Percentiles rank a stretch among this genome's conserved stretches.
These are phyloP conservation scores for Fraxinus xanthoxyloides DNA, from an alignment of 305 asterid genomes.

Conservation along the genomic window DNA sequence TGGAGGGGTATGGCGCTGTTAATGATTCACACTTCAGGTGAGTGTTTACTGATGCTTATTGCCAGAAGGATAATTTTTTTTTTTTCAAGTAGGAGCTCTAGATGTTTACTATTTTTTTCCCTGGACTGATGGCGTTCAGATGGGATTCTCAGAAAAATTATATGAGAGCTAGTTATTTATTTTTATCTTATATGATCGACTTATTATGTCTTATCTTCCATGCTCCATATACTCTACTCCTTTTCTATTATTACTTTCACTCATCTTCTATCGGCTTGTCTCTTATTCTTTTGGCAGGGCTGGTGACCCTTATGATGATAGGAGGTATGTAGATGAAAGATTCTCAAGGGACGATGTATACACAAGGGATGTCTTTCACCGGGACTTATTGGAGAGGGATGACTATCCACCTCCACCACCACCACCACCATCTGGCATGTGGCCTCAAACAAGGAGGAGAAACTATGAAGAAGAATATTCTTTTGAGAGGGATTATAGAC, in stretches of 20 bases:
- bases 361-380: conserved; percentile 69
- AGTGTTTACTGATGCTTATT: conserved; percentile 50
- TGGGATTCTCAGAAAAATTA: conserved; percentile 18
- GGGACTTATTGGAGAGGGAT: conserved; percentile 79
- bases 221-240: conserved; percentile 19
- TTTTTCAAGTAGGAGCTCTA: conserved; percentile 19
- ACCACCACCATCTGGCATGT: conserved; percentile 60
- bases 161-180: not conserved
- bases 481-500: conserved; percentile 74
- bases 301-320: conserved; percentile 82
- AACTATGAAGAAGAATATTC: conserved; percentile 76
- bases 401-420: conserved; percentile 71
- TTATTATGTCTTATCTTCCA: not conserved
- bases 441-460: conserved; percentile 87
- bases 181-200: not conserved
- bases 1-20: conserved; percentile 90
- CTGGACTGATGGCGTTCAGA: conserved; percentile 13
- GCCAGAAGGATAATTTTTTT: conserved; percentile 26
- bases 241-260: conserved; percentile 23
- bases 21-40: conserved; percentile 85
- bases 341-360: conserved; percentile 76
- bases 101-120: conserved; percentile 7
- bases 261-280: conserved; percentile 37
- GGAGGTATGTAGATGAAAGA: conserved; percentile 93
- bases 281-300: conserved; percentile 65